These are phyloP conservation scores for Talaromyces proteolyticus DNA, from an alignment of 495 filamentous ascomycete species.

Conservation along the genomic window DNA sequence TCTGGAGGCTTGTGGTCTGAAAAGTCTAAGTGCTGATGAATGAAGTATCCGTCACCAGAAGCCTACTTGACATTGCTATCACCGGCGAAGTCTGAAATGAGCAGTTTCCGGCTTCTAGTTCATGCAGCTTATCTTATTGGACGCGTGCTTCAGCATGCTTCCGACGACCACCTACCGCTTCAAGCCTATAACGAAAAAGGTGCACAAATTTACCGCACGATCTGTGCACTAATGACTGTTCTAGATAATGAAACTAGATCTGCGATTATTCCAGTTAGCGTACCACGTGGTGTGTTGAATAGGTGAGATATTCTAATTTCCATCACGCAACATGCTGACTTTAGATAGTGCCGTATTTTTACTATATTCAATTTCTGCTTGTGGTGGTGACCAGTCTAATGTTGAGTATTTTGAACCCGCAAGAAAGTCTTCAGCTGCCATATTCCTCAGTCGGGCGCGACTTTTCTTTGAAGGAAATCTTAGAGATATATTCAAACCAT, in stretches of 20 bases:
- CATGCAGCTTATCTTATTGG: slow-evolving; percentile 11
- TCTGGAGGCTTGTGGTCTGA: not conserved
- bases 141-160: slow-evolving; percentile 6
- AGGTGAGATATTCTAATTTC: slow-evolving; percentile 1
- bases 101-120: slow-evolving; percentile 10
- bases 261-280: slow-evolving; percentile 4
- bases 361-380: slow-evolving; percentile 1
- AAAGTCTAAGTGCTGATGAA: not conserved
- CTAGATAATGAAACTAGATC: slow-evolving; percentile 10
- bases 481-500: not conserved
- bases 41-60: not conserved
- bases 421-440: slow-evolving; percentile 6
- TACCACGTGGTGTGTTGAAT: slow-evolving; percentile 10
- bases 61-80: slow-evolving; percentile 7
- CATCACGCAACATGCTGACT: not conserved
- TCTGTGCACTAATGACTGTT: slow-evolving; percentile 5
- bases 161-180: slow-evolving; percentile 1
- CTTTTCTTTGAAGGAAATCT: slow-evolving; percentile 5
- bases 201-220: slow-evolving; percentile 10
- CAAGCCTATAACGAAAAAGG: slow-evolving; percentile 2
- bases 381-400: not conserved
- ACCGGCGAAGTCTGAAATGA: slow-evolving; percentile 10
- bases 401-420: slow-evolving; percentile 1
- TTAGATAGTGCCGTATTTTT: slow-evolving; percentile 5
- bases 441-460: not conserved